Percentiles rank a stretch among this genome's conserved stretches.
These are phyloP conservation scores for Spizellomyces punctatus DNA, from an alignment of 192 early-diverging fungal genomes.

Conservation along the genomic window DNA sequence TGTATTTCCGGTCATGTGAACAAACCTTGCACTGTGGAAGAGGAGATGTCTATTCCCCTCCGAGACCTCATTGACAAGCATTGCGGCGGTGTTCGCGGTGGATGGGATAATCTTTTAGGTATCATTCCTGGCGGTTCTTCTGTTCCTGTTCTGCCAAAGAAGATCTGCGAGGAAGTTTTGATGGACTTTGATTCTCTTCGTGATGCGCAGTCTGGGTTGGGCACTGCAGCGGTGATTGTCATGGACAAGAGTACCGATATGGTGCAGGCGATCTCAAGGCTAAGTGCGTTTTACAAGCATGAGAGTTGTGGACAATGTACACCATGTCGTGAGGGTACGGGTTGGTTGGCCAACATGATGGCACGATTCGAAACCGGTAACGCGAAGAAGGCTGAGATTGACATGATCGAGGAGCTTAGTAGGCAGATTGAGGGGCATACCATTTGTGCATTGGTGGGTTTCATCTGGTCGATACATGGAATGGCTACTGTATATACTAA, in stretches of 20 bases:
- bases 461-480: not conserved
- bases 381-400: constrained; percentile 84
- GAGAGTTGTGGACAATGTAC: constrained; percentile 99
- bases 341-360: constrained; percentile 97
- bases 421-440: constrained; percentile 99
- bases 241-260: constrained; percentile 99
- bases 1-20: constrained; percentile 99
- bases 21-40: constrained; percentile 96
- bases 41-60: constrained; percentile 97
- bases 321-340: constrained; percentile 95
- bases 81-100: constrained; percentile 95
- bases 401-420: constrained; percentile 92
- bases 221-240: constrained; percentile 96
- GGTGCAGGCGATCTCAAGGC: constrained; percentile 88
- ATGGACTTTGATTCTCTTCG: constrained; percentile 99
- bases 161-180: constrained; percentile 85
- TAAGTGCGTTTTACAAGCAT: constrained; percentile 94
- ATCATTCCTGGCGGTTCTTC: constrained; percentile 98
- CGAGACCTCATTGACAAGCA: constrained; percentile 92
- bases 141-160: constrained; percentile 83
- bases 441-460: constrained; percentile 88
- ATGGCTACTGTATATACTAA: not conserved
- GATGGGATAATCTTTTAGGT: constrained; percentile 97
- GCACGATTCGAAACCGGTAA: constrained; percentile 87
- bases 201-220: constrained; percentile 90